Evolutionary conservation across 768 basidiomycete species (phyloP), one percentile per base, ranked within the genome.

Genomic region (Boletus rubropictus): DNA sequence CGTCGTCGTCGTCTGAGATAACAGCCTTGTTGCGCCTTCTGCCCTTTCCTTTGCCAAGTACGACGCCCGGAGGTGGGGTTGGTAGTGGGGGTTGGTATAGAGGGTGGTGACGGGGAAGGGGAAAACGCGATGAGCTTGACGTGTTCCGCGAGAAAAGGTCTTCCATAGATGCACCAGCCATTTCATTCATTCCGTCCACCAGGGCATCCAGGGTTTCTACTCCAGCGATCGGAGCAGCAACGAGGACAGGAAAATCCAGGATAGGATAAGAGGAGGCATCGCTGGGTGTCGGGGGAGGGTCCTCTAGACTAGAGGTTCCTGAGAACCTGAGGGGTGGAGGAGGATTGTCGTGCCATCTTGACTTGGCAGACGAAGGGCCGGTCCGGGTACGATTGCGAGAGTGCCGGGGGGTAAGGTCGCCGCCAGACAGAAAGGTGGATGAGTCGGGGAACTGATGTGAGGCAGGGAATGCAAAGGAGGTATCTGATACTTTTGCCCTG

Each of bases 141-240:
- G 73, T 53, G 42, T 70, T 67, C 36, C 56, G 70, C 43, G 58
- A 71, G 52, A 78, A 71, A 44, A 80, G 64, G 52, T 81, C 74
- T 46, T 86, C 82, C 36, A 75, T 77, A 29, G 66, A 72, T 24
- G 63, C 63, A 22, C 84, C 84, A 56, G 89, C 89, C 86, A 92
- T 84, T 10, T 84, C 86, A 59, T 91, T 92, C 89, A 92, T 91
- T 8, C 86, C 86, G 54, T 90, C 89, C 7, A 92, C 89, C 44
- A 92, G 66, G 11, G 89, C 89, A 61, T 92, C 89, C 82, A 92
- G 86, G 8, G 81, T 81, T 68, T 90, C 89, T 8, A 92, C 87
- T 2, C 87, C 88, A 5, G 86, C 65, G 7, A 85, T 68, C 4
- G 87, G 86, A 17, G 88, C 87, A 36, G 87, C 78, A 17, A 91